Evolutionary conservation across 2,329 filamentous ascomycete genomes (phyloP).

Genomic region (Venturia nashicola): DNA sequence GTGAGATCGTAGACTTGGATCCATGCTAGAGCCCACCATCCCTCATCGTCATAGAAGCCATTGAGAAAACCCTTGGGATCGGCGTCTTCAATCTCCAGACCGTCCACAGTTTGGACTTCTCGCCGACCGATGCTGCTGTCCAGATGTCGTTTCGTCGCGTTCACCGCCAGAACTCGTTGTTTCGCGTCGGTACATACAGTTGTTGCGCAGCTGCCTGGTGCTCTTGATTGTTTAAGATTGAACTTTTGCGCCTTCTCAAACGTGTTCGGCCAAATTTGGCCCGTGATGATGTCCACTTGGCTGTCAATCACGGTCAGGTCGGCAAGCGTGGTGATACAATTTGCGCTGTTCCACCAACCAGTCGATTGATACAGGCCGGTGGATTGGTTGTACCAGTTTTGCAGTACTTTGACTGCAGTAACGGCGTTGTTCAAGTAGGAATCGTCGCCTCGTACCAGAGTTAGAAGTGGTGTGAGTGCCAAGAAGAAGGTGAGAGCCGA

Average conservation of each 20-base stretch:
- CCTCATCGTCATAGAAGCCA: slow-evolving; percentile 40
- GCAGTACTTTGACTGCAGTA: slow-evolving; percentile 33
- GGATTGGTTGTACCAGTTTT: slow-evolving; percentile 47
- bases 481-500: neutral
- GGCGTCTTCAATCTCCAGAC: slow-evolving; percentile 15
- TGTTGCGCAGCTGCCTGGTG: neutral
- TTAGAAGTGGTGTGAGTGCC: neutral
- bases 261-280: slow-evolving; percentile 32
- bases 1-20: slow-evolving; percentile 43
- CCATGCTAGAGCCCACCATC: slow-evolving; percentile 40
- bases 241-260: slow-evolving; percentile 18
- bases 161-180: neutral
- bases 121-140: neutral
- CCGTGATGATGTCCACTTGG: slow-evolving; percentile 22
- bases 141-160: neutral
- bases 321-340: slow-evolving; percentile 49
- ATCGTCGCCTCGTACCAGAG: neutral
- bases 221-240: slow-evolving; percentile 7
- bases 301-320: slow-evolving; percentile 35
- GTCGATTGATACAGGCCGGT: slow-evolving; percentile 52
- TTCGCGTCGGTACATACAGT: neutral
- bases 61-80: slow-evolving; percentile 24
- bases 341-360: slow-evolving; percentile 66
- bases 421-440: slow-evolving; percentile 13
- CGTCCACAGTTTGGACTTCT: slow-evolving; percentile 13